phyloP scores from a whole-genome alignment of 2,329 filamentous ascomycete genomes.

The Akanthomyces lecanii region DNA sequence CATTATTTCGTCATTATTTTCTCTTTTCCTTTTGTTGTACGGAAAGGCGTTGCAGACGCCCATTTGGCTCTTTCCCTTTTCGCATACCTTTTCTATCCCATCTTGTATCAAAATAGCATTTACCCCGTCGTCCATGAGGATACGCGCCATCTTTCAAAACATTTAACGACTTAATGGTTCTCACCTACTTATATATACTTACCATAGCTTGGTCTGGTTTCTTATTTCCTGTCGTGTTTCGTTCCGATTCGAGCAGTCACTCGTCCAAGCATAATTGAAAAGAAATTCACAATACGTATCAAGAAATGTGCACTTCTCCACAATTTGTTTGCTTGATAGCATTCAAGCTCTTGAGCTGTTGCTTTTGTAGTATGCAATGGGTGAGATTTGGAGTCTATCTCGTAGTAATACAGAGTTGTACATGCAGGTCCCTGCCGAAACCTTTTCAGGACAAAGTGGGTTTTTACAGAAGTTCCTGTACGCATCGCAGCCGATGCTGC shows the following conservation, averaged over 20 bases:
- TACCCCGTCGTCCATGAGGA: not conserved
- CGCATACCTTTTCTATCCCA: not conserved
- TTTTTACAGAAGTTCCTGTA: not conserved
- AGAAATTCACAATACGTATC: not conserved
- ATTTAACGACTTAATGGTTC: constrained; percentile 22
- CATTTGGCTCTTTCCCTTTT: not conserved
- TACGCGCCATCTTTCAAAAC: constrained; percentile 4
- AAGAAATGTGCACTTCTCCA: not conserved
- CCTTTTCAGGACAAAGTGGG: too few relatives aligned
- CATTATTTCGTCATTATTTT: not conserved
- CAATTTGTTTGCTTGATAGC: not conserved
- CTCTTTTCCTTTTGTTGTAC: not conserved
- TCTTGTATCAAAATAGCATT: constrained; percentile 10
- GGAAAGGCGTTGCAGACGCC: not conserved
- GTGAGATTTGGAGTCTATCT: not conserved
- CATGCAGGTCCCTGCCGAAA: not conserved
- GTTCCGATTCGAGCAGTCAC: not conserved
- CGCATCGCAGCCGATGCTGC: constrained; percentile 23
- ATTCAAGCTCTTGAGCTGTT: not conserved
- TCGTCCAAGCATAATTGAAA: constrained; percentile 12
- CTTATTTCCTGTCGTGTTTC: constrained; percentile 9
- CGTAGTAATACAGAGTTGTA: constrained; percentile 8
- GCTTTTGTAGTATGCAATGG: too few relatives aligned
- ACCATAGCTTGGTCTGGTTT: not conserved
- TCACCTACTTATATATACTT: constrained; percentile 1